These are phyloP conservation scores for Aureobasidium sp. DNA, from an alignment of 2,329 filamentous ascomycete genomes.

Conservation along the genomic window DNA sequence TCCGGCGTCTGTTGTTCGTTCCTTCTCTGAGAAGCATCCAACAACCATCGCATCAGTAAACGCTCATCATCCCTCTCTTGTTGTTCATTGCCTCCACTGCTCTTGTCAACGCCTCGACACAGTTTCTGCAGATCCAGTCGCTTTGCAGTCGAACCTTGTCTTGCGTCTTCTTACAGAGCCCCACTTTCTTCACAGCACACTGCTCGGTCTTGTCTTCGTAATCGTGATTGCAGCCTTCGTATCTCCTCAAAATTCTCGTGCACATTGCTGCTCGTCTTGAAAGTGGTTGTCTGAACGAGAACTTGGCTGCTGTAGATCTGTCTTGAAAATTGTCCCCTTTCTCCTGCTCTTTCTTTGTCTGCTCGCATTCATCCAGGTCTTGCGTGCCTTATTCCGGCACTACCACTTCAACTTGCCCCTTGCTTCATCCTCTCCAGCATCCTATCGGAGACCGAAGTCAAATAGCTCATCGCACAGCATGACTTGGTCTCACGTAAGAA, in stretches of 20 bases:
- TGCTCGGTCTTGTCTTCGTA: background rate
- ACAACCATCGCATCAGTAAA: background rate
- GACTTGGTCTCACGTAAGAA: background rate
- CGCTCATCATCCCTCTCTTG: background rate
- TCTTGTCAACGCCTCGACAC: background rate
- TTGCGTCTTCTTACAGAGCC: slow-evolving; percentile 10
- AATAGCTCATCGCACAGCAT: background rate
- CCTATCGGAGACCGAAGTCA: too few relatives aligned
- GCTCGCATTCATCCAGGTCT: background rate
- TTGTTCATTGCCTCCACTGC: slow-evolving; percentile 4
- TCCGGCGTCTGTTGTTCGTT: background rate
- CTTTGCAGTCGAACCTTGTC: background rate
- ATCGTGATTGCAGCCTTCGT: slow-evolving; percentile 6
- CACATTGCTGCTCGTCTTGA: background rate
- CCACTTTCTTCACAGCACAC: background rate
- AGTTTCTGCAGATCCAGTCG: background rate
- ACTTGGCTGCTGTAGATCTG: background rate
- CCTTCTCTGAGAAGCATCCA: background rate
- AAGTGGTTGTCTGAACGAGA: background rate
- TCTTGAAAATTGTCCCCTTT: background rate
- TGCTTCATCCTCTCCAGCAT: background rate
- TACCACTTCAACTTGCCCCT: background rate
- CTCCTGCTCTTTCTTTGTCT: background rate
- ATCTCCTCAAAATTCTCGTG: background rate
- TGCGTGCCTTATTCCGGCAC: slow-evolving; percentile 7